Evolutionary conservation across 2,329 filamentous ascomycete species (phyloP), one percentile per base, ranked within the genome.

Genomic region (Didymella arachidicola): DNA sequence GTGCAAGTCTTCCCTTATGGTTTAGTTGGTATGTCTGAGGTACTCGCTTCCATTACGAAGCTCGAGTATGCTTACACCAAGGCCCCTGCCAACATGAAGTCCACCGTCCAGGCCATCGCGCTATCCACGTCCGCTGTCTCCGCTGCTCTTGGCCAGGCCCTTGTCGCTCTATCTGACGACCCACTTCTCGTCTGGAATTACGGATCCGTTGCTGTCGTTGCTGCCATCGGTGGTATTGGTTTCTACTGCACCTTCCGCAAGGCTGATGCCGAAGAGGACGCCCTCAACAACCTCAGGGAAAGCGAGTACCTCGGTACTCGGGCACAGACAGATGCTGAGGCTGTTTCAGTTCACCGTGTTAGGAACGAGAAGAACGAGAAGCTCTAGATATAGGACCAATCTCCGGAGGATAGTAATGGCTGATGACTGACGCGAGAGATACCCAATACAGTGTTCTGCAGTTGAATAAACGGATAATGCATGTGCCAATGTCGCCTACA

Each of bases 41-140:
- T 88, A 45, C 84, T 88, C 65, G 85, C 85, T 43, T 88, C 85
- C n/a, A 87, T 91, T 62, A 89, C 89, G 1, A 86, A 86, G 64
- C 82, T 89, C 12, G 89, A 91, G 72, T 66, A 67, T 53, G 71
- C 71, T 2, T 73, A 72, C 58, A 73, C 70, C 49, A 73, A 72
- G 45, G 89, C 72, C 0, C 89, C 89, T 1, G 81, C 83, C n/a
- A 85, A 82, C 71, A 90, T 91, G 87, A 74, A 75, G 46, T 77
- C 74, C 3, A 72, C 74, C 19, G 71, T 78, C 26, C 68, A 72
- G 26, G 73, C 72, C 11, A 69, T 78, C 34, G 69, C 71, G 2
- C 66, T 77, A 7, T 77, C 75, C 39, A 77, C 73, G 8, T 73
- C 70, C 7, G 75, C 70, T 8, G 60, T 75, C 22, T 73, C 71